Conservation (phyloP, 495 filamentous ascomycete genomes). For the Penicillium riverlandense region DNA sequence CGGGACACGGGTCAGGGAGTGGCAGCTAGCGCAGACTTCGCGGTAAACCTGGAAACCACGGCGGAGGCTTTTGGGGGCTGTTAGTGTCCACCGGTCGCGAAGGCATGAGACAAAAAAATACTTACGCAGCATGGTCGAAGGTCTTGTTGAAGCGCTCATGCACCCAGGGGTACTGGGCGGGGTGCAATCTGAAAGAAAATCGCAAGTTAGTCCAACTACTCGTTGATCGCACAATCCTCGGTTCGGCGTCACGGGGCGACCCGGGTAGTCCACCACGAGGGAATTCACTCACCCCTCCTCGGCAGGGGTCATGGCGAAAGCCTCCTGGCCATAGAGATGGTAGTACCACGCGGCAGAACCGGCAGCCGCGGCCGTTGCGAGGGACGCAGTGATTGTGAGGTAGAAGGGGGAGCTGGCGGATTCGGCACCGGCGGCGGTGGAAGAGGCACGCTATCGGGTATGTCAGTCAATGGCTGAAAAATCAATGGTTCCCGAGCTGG, state of each 20-base stretch:
- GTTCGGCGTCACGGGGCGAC: conserved; percentile 21
- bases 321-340: conserved; percentile 82
- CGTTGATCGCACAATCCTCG: conserved; percentile 17
- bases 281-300: conserved; percentile 86
- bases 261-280: background rate
- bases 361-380: conserved; percentile 75
- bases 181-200: conserved; percentile 61
- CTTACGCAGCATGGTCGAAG: conserved; percentile 94
- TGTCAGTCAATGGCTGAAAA: conserved; percentile 15
- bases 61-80: conserved; percentile 60
- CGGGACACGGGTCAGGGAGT: conserved; percentile 89
- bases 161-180: conserved; percentile 92
- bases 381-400: conserved; percentile 73
- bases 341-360: conserved; percentile 93
- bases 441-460: conserved; percentile 35
- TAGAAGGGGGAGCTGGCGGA: conserved; percentile 44
- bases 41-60: conserved; percentile 99
- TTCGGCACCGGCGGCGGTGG: conserved; percentile 41
- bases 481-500: no score
- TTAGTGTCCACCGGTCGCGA: conserved; percentile 20
- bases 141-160: conserved; percentile 85
- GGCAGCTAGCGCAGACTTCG: conserved; percentile 96
- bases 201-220: conserved; percentile 6
- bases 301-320: conserved; percentile 81
- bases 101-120: conserved; percentile 8